Base-by-base conservation (phyloP, 140 eudicot species). In the Oenanthe javanica region DNA sequence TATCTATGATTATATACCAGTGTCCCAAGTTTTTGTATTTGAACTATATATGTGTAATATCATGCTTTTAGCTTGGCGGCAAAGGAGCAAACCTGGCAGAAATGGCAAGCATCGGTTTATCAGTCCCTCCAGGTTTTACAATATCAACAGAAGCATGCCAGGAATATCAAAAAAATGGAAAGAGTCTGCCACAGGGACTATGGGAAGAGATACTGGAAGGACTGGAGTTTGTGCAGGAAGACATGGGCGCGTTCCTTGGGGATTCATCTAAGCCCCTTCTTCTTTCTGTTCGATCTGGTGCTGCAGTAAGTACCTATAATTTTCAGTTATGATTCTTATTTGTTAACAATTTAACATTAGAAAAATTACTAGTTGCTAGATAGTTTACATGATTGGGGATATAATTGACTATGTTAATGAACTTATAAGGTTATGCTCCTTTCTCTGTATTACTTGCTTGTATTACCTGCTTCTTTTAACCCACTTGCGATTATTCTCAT, bases 21-120 rank as follows among this genome's bases (percentile, higher is more conserved):
- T 70, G 47, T 38, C 5, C 7, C 49, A 40, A 71, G 23, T 71
- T 38, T 71, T 15, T 71, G 49, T 71, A 16, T 40, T 21, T 71
- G 74, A 15, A 69, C 47, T 16, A 14, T 40, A 71, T 16, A 15
- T 38, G 49, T 38, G 21, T 1, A 71, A 6, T 63, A 16, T 77
- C 27, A 38, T 54, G 16, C 19, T 23, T 77, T 52, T 86, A 96
- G 99, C 88, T 96, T 84, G 99, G 99, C 84, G 99, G 99, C 72
- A 96, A 96, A 87, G 99, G 99, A 66, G 99, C 99, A 80, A 96
- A 96, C 73, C 90, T 96, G 70, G 99, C 99, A 48, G 99, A 96
- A 83, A 96, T 96, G 99, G 93, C 99, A 23, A 96, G 96, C 89
- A 96, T 96, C 71, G 99, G 99, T 27, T 86, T 96, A 77, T 96